Percentiles rank a stretch among this genome's conserved stretches.
These are phyloP conservation scores for Alliaria petiolata DNA, from an alignment of 345 rosid species.

Conservation along the genomic window DNA sequence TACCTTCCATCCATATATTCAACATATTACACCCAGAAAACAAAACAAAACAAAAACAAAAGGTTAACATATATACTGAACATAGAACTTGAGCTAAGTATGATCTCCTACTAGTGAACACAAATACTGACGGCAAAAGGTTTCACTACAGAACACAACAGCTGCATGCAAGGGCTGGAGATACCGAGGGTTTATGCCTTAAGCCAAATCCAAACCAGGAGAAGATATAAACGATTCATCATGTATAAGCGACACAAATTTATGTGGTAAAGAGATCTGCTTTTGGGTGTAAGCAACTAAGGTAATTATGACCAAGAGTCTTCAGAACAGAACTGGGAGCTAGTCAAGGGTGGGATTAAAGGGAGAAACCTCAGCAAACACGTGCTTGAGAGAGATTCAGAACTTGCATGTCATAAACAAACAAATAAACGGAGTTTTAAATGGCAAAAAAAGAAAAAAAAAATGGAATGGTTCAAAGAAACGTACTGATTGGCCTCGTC, in stretches of 20 bases:
- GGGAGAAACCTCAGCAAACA: background rate
- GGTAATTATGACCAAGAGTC: background rate
- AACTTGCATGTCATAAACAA: slow-evolving; percentile 11
- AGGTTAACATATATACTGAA: background rate
- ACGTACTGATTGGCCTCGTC: slow-evolving; percentile 75
- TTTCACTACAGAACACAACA: background rate
- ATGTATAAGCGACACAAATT: too few species aligned
- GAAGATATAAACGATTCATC: background rate
- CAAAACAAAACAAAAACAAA: too few species aligned
- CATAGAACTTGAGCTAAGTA: background rate
- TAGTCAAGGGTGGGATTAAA: background rate
- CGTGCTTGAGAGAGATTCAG: background rate
- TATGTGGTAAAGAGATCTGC: background rate
- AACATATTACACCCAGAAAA: background rate
- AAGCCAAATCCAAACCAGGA: background rate
- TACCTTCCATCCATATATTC: background rate
- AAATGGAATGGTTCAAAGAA: background rate
- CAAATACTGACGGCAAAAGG: background rate
- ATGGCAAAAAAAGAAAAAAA: background rate
- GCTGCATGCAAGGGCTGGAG: background rate
- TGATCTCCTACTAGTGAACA: background rate
- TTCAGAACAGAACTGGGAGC: background rate
- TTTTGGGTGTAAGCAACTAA: background rate
- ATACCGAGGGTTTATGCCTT: background rate
- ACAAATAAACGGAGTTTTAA: too few species aligned